phyloP scores from a whole-genome alignment of 345 rosid species.

The Eucalyptus brandiana region DNA sequence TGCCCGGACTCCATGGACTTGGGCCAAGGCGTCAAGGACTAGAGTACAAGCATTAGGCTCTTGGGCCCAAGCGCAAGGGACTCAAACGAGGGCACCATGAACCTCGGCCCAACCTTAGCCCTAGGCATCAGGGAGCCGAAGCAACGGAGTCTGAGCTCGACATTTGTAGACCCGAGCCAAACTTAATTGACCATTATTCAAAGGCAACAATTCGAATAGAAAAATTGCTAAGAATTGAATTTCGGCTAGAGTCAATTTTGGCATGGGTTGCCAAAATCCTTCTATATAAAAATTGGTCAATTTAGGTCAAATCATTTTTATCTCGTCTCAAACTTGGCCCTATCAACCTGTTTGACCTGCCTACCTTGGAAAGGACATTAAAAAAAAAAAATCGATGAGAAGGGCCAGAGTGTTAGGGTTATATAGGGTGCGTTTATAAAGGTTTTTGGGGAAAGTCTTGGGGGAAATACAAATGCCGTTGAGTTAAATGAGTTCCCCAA shows the following conservation, averaged over 20 bases:
- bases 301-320: too few species aligned
- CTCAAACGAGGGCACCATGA: neutral
- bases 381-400: neutral
- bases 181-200: neutral
- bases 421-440: rapidly evolving
- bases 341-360: rapidly evolving
- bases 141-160: neutral
- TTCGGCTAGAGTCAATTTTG: rapidly evolving
- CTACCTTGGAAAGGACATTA: too few species aligned
- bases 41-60: neutral
- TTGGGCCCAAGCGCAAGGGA: neutral
- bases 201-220: neutral
- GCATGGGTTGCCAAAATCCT: neutral
- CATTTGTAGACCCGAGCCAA: neutral
- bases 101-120: neutral
- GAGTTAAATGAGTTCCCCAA: too few species aligned
- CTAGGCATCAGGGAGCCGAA: neutral
- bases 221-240: neutral
- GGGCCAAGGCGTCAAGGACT: neutral
- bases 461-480: too few species aligned
- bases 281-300: too few species aligned
- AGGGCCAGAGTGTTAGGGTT: neutral
- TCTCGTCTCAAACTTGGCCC: rapidly evolving
- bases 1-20: neutral
- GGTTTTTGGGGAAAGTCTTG: too few species aligned